Evolutionary conservation across 2,329 filamentous ascomycete species (phyloP).

Genomic region (Penicillium concentricum): DNA sequence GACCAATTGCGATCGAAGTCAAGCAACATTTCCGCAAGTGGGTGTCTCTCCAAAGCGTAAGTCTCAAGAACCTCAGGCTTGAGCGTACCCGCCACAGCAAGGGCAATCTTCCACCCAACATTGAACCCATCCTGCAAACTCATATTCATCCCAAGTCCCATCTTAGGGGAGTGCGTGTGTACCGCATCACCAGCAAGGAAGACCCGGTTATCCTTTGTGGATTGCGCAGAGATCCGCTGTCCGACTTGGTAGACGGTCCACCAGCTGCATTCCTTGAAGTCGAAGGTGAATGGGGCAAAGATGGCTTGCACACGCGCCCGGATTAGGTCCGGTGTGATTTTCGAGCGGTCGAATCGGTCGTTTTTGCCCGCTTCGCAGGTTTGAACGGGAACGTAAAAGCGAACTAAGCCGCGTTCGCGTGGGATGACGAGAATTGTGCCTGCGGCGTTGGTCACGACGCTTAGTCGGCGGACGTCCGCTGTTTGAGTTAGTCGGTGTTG

Average conservation of each 20-base stretch:
- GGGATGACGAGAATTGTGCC: conserved; percentile 33
- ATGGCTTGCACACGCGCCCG: conserved; percentile 17
- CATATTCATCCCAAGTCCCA: conserved; percentile 26
- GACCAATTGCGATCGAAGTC: conserved; percentile 55
- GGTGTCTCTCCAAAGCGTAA: conserved; percentile 55
- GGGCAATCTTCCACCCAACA: conserved; percentile 57
- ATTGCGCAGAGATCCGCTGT: conserved; percentile 19
- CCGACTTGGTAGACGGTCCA: conserved; percentile 26
- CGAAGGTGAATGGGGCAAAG: conserved; percentile 20
- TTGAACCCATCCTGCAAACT: conserved; percentile 57
- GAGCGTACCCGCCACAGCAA: conserved; percentile 46
- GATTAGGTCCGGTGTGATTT: conserved; percentile 19
- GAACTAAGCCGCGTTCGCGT: conserved; percentile 21
- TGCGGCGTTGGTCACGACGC: conserved; percentile 59
- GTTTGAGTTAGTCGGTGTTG: neutral
- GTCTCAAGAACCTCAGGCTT: conserved; percentile 48
- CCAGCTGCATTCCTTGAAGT: conserved; percentile 21
- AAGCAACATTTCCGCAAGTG: conserved; percentile 66
- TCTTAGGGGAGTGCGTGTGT: conserved; percentile 25
- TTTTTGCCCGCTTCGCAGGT: conserved; percentile 7
- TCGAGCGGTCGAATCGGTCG: conserved; percentile 20
- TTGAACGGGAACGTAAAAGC: conserved; percentile 25
- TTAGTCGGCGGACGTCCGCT: conserved; percentile 55
- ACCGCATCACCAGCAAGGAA: conserved; percentile 26
- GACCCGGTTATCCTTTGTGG: conserved; percentile 15